These are phyloP conservation scores for Anacardium occidentale DNA, from an alignment of 345 rosid species.

Conservation along the genomic window DNA sequence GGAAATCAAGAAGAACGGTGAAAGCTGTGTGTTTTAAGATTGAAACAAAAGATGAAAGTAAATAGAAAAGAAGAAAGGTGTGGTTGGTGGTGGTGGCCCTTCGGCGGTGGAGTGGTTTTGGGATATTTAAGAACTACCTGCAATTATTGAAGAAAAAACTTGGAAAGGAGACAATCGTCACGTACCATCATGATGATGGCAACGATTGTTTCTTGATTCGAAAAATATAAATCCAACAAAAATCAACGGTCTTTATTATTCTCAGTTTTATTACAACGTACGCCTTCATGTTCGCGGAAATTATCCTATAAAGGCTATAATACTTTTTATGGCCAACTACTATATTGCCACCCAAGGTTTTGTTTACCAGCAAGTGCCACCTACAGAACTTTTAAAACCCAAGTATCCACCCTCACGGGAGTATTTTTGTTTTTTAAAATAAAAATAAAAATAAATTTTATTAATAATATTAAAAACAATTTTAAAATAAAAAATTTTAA, in stretches of 20 bases:
- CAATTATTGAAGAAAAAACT: conserved; percentile 29
- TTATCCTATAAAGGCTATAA: too few relatives aligned
- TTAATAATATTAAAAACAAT: too few relatives aligned
- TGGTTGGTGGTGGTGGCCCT: not conserved
- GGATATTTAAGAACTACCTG: not conserved
- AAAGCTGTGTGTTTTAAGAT: not conserved
- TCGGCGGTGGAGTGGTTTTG: conserved; percentile 8
- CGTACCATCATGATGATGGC: conserved; percentile 6
- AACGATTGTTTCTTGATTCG: conserved; percentile 6
- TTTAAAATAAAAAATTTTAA: too few relatives aligned
- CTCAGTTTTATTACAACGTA: too few relatives aligned
- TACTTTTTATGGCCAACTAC: too few relatives aligned
- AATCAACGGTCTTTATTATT: not conserved
- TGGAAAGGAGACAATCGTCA: conserved; percentile 13
- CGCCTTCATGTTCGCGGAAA: too few relatives aligned
- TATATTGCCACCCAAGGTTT: too few relatives aligned
- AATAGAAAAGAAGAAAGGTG: not conserved
- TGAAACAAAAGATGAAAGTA: not conserved
- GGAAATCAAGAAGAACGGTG: not conserved
- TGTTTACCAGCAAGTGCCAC: too few relatives aligned
- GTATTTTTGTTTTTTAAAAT: too few relatives aligned
- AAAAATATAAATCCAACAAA: not conserved
- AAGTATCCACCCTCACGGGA: too few relatives aligned
- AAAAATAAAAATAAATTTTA: too few relatives aligned
- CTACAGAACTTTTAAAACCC: too few relatives aligned